Base-by-base conservation (phyloP, 106 monocot genomes). In the Ottelia alismoides region DNA sequence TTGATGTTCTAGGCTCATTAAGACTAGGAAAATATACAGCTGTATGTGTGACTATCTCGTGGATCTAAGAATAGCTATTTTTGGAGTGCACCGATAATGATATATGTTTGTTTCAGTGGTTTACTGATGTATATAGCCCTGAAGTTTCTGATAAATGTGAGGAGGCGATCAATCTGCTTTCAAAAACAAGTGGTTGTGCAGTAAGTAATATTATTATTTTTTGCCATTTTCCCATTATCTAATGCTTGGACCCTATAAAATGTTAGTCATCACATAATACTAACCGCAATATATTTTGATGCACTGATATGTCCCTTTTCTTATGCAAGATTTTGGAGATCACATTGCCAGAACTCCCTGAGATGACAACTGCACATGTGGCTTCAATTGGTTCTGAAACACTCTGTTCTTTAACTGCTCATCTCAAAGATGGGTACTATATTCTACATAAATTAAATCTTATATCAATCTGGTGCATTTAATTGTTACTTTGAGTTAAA, bases 331-430 rank as follows among this genome's bases (percentile, higher is more conserved):
- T 57, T 3, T 24, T 66, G 47, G 89, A 98, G 46, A 90, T 98
- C 61, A 62, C 71, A 67, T 63, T 98, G 32, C 96, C 96, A 56
- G 89, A 98, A 58, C 67, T 80, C 24, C 59, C 85, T 43, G 96
- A 82, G 73, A 79, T 98, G 82, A 76, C 72, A 22, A 65, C 58
- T 51, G 81, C 96, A 7, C 96, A 98, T 72, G 1, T 82, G 31
- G 85, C 90, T 77, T 85, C 96, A 32, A 82, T 98, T 82, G 96
- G 96, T 52, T 73, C 82, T 55, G 89, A 98, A 69, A 53, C 78
- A 53, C 11, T 70, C 14, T 90, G 71, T 55, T 21, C 68, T n/a
- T 71, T 85, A 27, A 82, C 65, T 53, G 77, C 96, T 72, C 45
- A 85, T 65, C 78, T 65, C 67, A 73, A 70, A 53, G 79, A 79